Percentiles rank a stretch among this genome's conserved stretches.
Evolutionary conservation across 192 early-diverging fungal species (phyloP).

Genomic region (Rhizophagus prolifer): DNA sequence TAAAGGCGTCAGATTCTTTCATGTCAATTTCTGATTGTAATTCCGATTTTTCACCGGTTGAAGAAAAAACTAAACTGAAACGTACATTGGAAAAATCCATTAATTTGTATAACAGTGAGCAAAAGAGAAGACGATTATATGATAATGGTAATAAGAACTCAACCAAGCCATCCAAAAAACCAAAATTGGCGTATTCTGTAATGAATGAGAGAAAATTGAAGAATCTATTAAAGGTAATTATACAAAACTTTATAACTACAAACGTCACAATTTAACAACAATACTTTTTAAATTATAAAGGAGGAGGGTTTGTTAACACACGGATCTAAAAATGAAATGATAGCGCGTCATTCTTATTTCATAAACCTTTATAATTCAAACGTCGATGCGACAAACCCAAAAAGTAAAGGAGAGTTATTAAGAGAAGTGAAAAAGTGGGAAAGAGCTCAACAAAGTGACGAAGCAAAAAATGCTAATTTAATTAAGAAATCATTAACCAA

Average conservation of each 20-base stretch:
- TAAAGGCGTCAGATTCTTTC: not conserved
- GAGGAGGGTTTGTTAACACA: constrained; percentile 14
- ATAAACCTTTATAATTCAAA: constrained; percentile 24
- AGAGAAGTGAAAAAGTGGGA: constrained; percentile 16
- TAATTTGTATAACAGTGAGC: not conserved
- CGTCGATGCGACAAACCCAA: constrained; percentile 23
- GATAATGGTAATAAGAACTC: not conserved
- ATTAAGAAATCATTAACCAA: not conserved
- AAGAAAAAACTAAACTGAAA: not conserved
- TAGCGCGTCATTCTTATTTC: constrained; percentile 11
- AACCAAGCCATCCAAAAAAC: constrained; percentile 1
- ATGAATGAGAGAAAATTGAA: constrained; percentile 15
- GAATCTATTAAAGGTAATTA: not conserved
- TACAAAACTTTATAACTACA: not conserved
- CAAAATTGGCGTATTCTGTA: constrained; percentile 16
- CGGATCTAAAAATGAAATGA: not conserved
- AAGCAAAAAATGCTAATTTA: not conserved
- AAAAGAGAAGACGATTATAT: not conserved
- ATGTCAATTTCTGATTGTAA: not conserved
- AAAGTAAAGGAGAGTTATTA: not conserved
- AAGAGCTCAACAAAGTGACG: not conserved
- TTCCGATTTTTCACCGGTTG: not conserved
- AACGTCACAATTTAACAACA: not conserved
- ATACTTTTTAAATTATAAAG: not conserved
- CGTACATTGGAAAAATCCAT: not conserved